phyloP scores from a whole-genome alignment of 805 yeast species.

The Torulaspora maleeae region DNA sequence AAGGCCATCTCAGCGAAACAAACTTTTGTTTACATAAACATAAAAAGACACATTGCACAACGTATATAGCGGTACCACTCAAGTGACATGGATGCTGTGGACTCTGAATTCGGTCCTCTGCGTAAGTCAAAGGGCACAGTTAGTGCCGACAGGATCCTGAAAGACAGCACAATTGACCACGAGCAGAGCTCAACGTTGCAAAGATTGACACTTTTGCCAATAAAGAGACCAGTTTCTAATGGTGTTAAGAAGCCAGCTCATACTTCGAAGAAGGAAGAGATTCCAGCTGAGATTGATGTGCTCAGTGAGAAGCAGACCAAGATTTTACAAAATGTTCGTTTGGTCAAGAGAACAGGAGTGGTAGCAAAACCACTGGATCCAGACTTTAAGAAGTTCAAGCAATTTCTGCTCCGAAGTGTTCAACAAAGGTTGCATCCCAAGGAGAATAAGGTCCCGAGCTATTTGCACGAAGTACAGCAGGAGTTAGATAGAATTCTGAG shows the following conservation, averaged over 20 bases:
- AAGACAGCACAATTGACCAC: constrained; percentile 25
- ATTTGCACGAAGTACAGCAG: constrained; percentile 23
- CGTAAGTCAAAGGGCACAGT: constrained; percentile 26
- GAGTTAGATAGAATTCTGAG: constrained; percentile 57
- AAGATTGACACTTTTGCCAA: constrained; percentile 20
- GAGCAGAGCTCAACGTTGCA: constrained; percentile 16
- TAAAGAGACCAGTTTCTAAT: constrained; percentile 10
- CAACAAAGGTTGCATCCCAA: constrained; percentile 22
- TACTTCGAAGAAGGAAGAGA: neutral
- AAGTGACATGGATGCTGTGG: constrained; percentile 11
- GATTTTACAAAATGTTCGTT: constrained; percentile 11
- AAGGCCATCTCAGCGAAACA: neutral
- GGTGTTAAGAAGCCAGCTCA: neutral
- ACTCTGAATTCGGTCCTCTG: constrained; percentile 29
- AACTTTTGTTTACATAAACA: constrained; percentile 2
- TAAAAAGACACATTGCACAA: neutral
- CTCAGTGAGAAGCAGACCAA: constrained; percentile 1
- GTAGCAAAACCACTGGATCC: constrained; percentile 12
- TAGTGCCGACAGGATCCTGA: constrained; percentile 21
- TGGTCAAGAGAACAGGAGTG: constrained; percentile 7
- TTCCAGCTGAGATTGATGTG: neutral
- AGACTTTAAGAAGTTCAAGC: constrained; percentile 19
- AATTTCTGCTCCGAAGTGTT: constrained; percentile 21
- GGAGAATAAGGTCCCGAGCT: constrained; percentile 20
- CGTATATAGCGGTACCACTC: neutral